A percentile compares a stretch with the other conserved stretches of the same genome.
phyloP scores from a whole-genome alignment of 1,139 yeast species.

The Hemisphaericaspora lyxosophila region DNA sequence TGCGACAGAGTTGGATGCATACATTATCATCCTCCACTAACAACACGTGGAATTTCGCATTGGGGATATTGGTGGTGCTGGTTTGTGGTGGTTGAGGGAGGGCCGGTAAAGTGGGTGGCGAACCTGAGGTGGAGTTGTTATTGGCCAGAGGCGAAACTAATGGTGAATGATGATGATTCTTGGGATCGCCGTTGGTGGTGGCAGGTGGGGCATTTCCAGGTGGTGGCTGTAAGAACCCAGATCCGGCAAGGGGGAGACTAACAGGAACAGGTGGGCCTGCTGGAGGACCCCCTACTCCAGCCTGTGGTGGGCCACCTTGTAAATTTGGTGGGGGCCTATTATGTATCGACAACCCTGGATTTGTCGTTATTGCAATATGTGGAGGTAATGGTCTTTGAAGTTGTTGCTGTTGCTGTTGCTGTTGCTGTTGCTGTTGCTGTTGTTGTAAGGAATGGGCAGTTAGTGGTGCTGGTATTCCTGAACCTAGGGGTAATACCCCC shows the following conservation, averaged over 20 bases:
- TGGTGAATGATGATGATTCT: not conserved
- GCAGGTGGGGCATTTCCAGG: conserved; percentile 9
- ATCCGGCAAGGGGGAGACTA: not conserved
- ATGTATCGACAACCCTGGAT: conserved; percentile 6
- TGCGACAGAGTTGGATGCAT: conserved; percentile 74
- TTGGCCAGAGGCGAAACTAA: too few species aligned
- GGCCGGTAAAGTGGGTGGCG: conserved; percentile 1
- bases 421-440: conserved; percentile 2
- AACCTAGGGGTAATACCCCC: not conserved
- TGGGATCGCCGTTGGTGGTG: conserved; percentile 16
- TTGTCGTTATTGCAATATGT: not conserved
- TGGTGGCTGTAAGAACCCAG: not conserved
- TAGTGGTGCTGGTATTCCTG: conserved; percentile 1
- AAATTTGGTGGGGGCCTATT: conserved; percentile 6
- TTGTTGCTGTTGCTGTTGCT: not conserved
- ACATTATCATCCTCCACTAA: conserved; percentile 87
- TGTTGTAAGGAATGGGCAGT: conserved; percentile 3
- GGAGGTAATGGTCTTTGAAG: not conserved
- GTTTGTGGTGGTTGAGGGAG: conserved; percentile 17
- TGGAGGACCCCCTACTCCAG: not conserved
- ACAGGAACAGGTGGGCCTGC: not conserved
- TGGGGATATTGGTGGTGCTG: conserved; percentile 33
- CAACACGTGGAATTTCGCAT: conserved; percentile 64
- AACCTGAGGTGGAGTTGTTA: not conserved
- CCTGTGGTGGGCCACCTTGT: not conserved